Evolutionary conservation across 2,329 filamentous ascomycete species (phyloP), one percentile per base, ranked within the genome.

Genomic region (Microdochium bolleyi): DNA sequence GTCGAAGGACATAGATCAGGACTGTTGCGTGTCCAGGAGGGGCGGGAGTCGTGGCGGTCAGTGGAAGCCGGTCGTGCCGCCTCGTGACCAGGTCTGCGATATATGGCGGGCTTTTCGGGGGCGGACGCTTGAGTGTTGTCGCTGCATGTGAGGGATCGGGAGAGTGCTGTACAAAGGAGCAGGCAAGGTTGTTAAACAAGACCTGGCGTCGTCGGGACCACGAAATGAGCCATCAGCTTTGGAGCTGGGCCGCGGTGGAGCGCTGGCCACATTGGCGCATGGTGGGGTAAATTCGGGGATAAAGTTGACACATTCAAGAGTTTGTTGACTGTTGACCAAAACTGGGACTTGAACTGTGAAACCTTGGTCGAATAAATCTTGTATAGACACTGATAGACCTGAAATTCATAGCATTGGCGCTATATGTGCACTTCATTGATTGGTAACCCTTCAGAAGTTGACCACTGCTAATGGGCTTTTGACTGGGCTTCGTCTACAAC

Each of bases 1-100:
- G 48, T 60, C 60, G 55, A 61, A 61, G 53, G 63, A 53, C 57
- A 46, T 46, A 46, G 41, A 46, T 46, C 41, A 46, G 41, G 5
- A 19, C 41, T 16, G 3, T 22, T 46, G 21, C 19, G 41, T 10
- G 19, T 4, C 14, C 13, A 46, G 13, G 41, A 46, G 41, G 41
- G 41, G 41, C 41, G 19, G n/a, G 41, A 46, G 41, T 21, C 19
- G n/a, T 11, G 41, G 19, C 21, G n/a, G 27, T 30, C 27, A 30
- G 5, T 5, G 27, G 27, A 30, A 30, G 27, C 5, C 5, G 27
- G 27, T 30, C 11, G 27, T 30, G 27, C 27, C 27, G n/a, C 11
- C 5, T 30, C 5, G 27, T 30, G 16, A 46, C 13, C 16, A 7
- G 19, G 3, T 24, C 22, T 21, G 14, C 14, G 16, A 19, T 16